These are phyloP conservation scores for Cordyceps fumosorosea DNA, from an alignment of 2,329 filamentous ascomycete genomes.

Conservation along the genomic window DNA sequence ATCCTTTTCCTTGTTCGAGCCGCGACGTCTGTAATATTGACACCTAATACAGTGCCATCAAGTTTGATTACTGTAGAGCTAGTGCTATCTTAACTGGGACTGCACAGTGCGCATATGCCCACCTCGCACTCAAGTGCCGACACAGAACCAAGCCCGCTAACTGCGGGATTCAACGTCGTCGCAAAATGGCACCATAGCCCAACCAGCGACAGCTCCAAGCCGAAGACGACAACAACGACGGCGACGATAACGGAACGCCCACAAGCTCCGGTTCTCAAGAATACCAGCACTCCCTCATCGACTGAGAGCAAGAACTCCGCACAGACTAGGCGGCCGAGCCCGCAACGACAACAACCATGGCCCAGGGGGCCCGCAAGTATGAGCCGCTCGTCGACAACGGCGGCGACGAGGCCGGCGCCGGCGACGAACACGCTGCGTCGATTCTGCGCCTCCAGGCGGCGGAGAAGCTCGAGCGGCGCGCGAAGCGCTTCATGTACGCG, in stretches of 20 bases:
- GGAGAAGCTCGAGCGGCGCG: conserved; percentile 2
- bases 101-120: too few relatives aligned
- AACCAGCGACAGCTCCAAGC: background rate
- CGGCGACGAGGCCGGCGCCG: background rate
- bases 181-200: too few relatives aligned
- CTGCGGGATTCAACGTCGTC: too few relatives aligned
- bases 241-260: background rate
- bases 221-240: background rate
- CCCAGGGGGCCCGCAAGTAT: background rate
- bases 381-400: background rate
- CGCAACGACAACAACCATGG: background rate
- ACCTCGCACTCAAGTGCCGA: too few relatives aligned
- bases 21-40: too few relatives aligned
- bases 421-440: background rate
- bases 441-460: conserved; percentile 1
- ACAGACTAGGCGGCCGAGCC: background rate
- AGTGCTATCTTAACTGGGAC: too few relatives aligned
- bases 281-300: background rate
- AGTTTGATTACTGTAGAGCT: too few relatives aligned
- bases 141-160: too few relatives aligned
- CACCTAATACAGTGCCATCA: too few relatives aligned
- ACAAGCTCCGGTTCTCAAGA: background rate
- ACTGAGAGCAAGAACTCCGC: background rate
- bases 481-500: conserved; percentile 1
- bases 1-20: too few relatives aligned